A percentile compares a stretch with the other conserved stretches of the same genome.
Evolutionary conservation across 768 basidiomycete genomes (phyloP).

Genomic region (Leucocoprinus birnbaumii): DNA sequence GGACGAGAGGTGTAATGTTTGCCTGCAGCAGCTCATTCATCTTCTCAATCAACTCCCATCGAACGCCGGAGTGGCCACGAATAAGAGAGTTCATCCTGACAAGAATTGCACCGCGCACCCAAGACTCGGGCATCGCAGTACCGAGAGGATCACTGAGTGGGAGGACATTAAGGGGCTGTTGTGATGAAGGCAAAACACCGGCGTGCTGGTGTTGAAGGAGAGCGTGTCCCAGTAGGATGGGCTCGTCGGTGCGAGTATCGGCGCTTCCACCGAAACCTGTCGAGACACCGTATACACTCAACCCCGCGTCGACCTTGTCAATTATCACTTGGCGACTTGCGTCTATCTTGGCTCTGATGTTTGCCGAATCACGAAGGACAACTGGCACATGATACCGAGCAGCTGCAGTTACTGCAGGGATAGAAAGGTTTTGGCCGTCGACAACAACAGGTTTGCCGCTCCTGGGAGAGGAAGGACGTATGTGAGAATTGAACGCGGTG

Average conservation of each 20-base stretch:
- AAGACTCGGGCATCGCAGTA: constrained; percentile 78
- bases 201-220: constrained; percentile 82
- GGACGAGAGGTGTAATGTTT: constrained; percentile 77
- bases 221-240: constrained; percentile 72
- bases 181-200: constrained; percentile 67
- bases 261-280: constrained; percentile 88
- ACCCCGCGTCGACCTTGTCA: constrained; percentile 61
- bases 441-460: constrained; percentile 60
- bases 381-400: constrained; percentile 61
- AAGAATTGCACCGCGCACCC: constrained; percentile 86
- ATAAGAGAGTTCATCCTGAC: constrained; percentile 88
- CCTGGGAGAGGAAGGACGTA: constrained; percentile 34
- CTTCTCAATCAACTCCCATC: constrained; percentile 76
- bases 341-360: constrained; percentile 49
- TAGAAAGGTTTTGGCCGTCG: constrained; percentile 68
- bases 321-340: constrained; percentile 63
- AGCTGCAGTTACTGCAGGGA: constrained; percentile 75
- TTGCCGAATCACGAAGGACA: constrained; percentile 44
- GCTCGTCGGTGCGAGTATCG: constrained; percentile 77
- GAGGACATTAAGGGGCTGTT: constrained; percentile 44
- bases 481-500: neutral
- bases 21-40: constrained; percentile 71
- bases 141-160: constrained; percentile 73
- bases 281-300: constrained; percentile 81
- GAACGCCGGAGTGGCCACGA: constrained; percentile 84